Conservation (phyloP, 2,329 filamentous ascomycete genomes). For the Byssoonygena ceratinophila region DNA sequence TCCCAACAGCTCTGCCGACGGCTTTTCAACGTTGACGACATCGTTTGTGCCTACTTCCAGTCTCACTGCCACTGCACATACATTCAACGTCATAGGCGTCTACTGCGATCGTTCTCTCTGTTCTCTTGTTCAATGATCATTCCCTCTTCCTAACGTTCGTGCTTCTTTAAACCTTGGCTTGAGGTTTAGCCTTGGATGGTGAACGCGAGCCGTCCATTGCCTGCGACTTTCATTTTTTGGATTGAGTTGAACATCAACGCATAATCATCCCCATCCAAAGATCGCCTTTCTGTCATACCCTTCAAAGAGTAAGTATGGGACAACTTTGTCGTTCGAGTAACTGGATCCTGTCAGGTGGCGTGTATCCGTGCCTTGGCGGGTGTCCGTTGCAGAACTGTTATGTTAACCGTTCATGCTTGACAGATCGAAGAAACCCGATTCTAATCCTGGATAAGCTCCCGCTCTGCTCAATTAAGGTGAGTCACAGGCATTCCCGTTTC, state of each 20-base stretch:
- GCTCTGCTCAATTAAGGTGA: constrained; percentile 2
- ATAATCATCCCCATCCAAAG: not conserved
- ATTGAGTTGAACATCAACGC: too few species aligned
- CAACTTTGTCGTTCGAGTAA: not conserved
- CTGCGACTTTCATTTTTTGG: not conserved
- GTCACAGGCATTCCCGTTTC: not conserved
- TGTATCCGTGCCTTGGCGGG: not conserved
- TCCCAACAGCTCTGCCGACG: not conserved
- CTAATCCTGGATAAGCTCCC: constrained; percentile 3
- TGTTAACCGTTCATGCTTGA: not conserved
- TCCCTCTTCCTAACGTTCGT: not conserved
- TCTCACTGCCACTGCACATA: not conserved
- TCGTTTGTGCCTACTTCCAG: not conserved
- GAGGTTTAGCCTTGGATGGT: not conserved
- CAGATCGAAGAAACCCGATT: not conserved
- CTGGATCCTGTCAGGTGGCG: not conserved
- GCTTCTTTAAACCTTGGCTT: not conserved
- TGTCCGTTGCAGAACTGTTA: not conserved
- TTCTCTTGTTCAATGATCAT: not conserved
- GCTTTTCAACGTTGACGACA: not conserved
- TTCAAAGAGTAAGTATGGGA: not conserved
- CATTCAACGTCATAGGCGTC: not conserved
- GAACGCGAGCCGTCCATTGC: not conserved
- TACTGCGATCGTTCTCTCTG: not conserved
- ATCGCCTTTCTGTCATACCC: not conserved